These are phyloP conservation scores for Silene uniflora DNA, from an alignment of 148 eudicot species.

Conservation along the genomic window DNA sequence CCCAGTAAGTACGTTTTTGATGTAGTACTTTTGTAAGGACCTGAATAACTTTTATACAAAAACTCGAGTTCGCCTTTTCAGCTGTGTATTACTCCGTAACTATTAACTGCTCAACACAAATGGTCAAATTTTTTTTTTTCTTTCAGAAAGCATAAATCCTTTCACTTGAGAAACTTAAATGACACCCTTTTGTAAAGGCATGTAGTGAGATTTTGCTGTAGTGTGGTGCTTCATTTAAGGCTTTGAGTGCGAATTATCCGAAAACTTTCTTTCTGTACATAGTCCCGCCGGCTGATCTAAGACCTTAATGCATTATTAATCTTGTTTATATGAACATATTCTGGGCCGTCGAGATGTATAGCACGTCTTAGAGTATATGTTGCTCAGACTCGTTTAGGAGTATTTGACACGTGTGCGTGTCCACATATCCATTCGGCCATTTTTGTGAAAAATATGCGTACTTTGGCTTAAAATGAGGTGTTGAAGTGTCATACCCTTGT, in stretches of 20 bases:
- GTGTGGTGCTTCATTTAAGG: neutral
- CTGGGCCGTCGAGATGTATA: neutral
- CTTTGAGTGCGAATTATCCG: neutral
- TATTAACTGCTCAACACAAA: too few relatives aligned
- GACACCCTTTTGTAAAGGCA: neutral
- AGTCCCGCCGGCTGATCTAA: neutral
- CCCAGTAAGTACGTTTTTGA: conserved; percentile 51
- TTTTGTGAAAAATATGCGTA: too few relatives aligned
- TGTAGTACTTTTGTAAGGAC: neutral
- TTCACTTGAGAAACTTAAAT: neutral
- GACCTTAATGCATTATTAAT: neutral
- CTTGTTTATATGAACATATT: neutral
- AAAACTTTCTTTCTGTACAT: neutral
- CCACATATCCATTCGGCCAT: too few relatives aligned
- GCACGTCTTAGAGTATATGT: neutral
- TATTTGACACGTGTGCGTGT: too few relatives aligned
- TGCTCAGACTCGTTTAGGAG: too few relatives aligned
- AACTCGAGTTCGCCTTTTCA: too few relatives aligned
- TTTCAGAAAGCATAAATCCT: neutral
- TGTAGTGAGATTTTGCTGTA: neutral
- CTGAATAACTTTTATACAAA: neutral
- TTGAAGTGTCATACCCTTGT: too few relatives aligned
- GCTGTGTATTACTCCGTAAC: too few relatives aligned
- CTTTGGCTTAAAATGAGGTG: too few relatives aligned
- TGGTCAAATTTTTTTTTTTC: too few relatives aligned